phyloP scores from a whole-genome alignment of 2,329 filamentous ascomycete genomes.

The Whalleya microplaca region DNA sequence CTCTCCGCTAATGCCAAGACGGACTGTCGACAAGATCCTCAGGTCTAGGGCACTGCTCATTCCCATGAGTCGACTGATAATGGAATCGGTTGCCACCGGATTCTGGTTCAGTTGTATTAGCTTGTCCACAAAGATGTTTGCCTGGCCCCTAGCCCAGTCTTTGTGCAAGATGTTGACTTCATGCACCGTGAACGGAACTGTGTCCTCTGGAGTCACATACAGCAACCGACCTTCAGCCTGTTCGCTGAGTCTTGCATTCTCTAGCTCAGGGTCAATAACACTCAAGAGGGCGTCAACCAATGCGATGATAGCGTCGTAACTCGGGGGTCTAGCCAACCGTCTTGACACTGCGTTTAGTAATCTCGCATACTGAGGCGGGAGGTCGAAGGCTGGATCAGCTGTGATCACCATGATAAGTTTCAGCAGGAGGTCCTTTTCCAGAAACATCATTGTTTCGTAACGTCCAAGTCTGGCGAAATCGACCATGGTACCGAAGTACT shows the following conservation, averaged over 20 bases:
- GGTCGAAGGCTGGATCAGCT: slow-evolving; percentile 57
- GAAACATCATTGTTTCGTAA: slow-evolving; percentile 59
- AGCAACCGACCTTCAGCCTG: slow-evolving; percentile 44
- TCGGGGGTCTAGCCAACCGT: slow-evolving; percentile 54
- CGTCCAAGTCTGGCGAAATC: slow-evolving; percentile 66
- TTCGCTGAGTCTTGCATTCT: slow-evolving; percentile 43
- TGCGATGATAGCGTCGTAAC: slow-evolving; percentile 57
- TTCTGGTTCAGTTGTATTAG: slow-evolving; percentile 67
- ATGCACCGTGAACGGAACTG: slow-evolving; percentile 48
- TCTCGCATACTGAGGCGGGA: slow-evolving; percentile 58
- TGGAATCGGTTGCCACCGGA: slow-evolving; percentile 51
- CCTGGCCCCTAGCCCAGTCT: slow-evolving; percentile 42
- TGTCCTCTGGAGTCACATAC: slow-evolving; percentile 35
- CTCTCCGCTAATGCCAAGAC: slow-evolving; percentile 56
- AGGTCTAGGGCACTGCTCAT: slow-evolving; percentile 54
- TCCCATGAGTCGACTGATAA: slow-evolving; percentile 61
- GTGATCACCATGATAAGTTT: slow-evolving; percentile 63
- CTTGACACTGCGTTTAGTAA: slow-evolving; percentile 58
- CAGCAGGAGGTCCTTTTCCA: slow-evolving; percentile 64
- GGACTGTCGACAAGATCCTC: slow-evolving; percentile 57
- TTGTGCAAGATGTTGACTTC: slow-evolving; percentile 53
- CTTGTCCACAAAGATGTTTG: slow-evolving; percentile 66
- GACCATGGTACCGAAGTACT: slow-evolving; percentile 74
- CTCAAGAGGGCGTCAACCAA: slow-evolving; percentile 52
- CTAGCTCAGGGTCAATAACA: slow-evolving; percentile 45